phyloP scores from a whole-genome alignment of 2,329 filamentous ascomycete genomes.

The Cladobotryum protrusum region DNA sequence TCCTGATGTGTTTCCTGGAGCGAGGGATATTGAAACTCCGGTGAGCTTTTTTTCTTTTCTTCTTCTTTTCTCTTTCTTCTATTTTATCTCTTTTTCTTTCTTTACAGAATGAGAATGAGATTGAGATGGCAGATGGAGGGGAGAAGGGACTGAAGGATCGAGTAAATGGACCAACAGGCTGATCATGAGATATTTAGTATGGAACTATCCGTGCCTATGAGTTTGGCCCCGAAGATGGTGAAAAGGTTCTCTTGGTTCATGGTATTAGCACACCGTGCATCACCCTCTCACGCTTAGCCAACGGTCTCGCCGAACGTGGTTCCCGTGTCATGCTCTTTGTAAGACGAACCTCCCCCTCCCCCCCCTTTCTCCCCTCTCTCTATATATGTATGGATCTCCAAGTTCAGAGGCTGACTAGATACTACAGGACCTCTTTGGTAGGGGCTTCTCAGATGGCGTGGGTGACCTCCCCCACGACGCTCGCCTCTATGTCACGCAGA shows the following conservation, averaged over 20 bases:
- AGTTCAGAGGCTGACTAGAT: neutral
- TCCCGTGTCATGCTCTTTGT: conserved; percentile 77
- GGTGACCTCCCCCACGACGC: conserved; percentile 64
- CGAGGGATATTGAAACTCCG: conserved; percentile 65
- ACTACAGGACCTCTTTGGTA: conserved; percentile 57
- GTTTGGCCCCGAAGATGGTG: conserved; percentile 68
- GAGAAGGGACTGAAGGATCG: neutral
- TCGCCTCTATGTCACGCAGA: conserved; percentile 66
- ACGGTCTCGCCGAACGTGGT: conserved; percentile 59
- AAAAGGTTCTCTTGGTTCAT: conserved; percentile 72
- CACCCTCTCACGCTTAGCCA: conserved; percentile 61
- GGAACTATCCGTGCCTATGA: conserved; percentile 75
- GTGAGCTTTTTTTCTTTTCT: conserved; percentile 28
- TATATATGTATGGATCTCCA: neutral
- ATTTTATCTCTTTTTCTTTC: neutral
- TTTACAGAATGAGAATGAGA: neutral
- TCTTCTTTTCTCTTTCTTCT: neutral
- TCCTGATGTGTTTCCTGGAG: conserved; percentile 63
- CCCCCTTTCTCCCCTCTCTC: neutral
- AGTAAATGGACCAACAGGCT: conserved; percentile 3
- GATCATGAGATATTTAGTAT: conserved; percentile 39
- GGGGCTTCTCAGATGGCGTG: conserved; percentile 61
- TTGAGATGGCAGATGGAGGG: neutral
- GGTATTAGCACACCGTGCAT: conserved; percentile 80
- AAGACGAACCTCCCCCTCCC: conserved; percentile 20